Evolutionary conservation across 148 eudicot species (phyloP).

Genomic region (Nepenthes gracilis): DNA sequence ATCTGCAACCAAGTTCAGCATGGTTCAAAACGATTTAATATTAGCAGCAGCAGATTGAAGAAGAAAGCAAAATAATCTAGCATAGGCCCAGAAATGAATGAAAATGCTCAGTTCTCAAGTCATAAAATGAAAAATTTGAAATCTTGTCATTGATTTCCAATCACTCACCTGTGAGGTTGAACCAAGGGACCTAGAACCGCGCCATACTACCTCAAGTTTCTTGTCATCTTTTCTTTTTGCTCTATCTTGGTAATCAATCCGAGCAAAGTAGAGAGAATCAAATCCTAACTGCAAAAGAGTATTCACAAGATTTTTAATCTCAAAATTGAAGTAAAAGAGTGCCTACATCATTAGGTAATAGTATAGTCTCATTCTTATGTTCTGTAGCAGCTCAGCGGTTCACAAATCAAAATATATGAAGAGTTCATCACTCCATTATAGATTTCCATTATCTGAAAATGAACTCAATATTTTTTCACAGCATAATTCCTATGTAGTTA

Average conservation of each 20-base stretch:
- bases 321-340: no score
- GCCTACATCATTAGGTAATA: no score
- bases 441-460: no score
- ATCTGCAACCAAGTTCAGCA: slow-evolving; percentile 31
- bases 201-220: slow-evolving; percentile 69
- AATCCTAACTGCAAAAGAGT: slow-evolving; percentile 49
- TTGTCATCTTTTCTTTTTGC: slow-evolving; percentile 53
- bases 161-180: slow-evolving; percentile 56
- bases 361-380: no score
- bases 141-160: background rate
- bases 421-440: no score
- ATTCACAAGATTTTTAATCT: background rate
- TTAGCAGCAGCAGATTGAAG: background rate
- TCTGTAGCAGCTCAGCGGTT: no score
- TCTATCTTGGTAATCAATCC: slow-evolving; percentile 83
- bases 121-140: background rate
- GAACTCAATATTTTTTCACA: no score
- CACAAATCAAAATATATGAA: no score
- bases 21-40: background rate
- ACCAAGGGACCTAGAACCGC: slow-evolving; percentile 63
- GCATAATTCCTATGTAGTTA: no score
- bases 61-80: slow-evolving; percentile 1
- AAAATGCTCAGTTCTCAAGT: background rate
- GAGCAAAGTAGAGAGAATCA: slow-evolving; percentile 66
- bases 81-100: background rate